Percentiles rank a stretch among this genome's conserved stretches.
phyloP scores from a whole-genome alignment of 768 basidiomycete genomes.

The Leccinellum rugosiceps region DNA sequence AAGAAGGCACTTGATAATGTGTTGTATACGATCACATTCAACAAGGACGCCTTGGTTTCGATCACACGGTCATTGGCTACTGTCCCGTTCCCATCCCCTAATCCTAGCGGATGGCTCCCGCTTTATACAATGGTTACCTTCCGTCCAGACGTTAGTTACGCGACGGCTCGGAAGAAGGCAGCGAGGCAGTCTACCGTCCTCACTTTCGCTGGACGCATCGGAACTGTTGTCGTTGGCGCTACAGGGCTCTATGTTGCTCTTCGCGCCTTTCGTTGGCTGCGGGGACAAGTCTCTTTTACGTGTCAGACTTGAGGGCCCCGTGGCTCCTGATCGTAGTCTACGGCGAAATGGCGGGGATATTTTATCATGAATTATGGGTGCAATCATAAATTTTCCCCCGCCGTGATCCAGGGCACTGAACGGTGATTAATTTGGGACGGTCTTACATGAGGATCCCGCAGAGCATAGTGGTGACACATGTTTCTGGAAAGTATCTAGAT shows the following conservation, averaged over 20 bases:
- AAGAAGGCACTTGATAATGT: conserved; percentile 78
- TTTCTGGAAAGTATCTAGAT: conserved; percentile 20
- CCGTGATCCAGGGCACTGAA: conserved; percentile 21
- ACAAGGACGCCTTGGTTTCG: conserved; percentile 44
- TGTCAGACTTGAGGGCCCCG: conserved; percentile 32
- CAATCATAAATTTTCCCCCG: conserved; percentile 20
- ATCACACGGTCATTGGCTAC: conserved; percentile 45
- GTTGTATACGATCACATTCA: conserved; percentile 59
- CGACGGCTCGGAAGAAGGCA: conserved; percentile 69
- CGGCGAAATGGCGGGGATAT: conserved; percentile 18
- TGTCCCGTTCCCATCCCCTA: conserved; percentile 55
- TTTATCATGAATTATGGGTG: conserved; percentile 18
- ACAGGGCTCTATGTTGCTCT: conserved; percentile 37
- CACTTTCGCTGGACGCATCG: conserved; percentile 46
- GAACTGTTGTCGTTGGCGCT: conserved; percentile 41
- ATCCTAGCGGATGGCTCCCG: conserved; percentile 81
- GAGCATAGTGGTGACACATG: conserved; percentile 23
- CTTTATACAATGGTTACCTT: conserved; percentile 99
- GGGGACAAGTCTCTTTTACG: conserved; percentile 5
- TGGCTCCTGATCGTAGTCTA: conserved; percentile 25
- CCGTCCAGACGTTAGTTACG: conserved; percentile 91
- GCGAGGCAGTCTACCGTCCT: conserved; percentile 67
- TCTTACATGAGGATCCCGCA: conserved; percentile 32
- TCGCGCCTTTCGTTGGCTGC: conserved; percentile 21
- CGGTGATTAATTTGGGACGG: conserved; percentile 36